Evolutionary conservation across 2,329 filamentous ascomycete species (phyloP).

Genomic region (Verticillium dahliae): DNA sequence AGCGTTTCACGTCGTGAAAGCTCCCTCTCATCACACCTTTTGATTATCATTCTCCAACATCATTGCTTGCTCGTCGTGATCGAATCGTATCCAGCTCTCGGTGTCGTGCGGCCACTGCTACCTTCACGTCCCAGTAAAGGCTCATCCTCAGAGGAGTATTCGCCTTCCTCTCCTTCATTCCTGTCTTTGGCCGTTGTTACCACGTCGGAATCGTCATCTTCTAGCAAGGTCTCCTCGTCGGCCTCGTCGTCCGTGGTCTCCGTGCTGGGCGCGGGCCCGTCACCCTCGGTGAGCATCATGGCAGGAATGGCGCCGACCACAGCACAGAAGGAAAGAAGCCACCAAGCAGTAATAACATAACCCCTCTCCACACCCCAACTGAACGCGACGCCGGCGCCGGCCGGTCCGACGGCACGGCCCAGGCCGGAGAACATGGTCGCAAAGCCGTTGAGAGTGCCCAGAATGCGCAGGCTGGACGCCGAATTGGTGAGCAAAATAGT

Average conservation of each 20-base stretch:
- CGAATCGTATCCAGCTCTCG: not conserved
- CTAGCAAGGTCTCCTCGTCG: constrained; percentile 17
- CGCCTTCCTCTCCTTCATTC: not conserved
- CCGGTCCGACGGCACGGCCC: constrained; percentile 74
- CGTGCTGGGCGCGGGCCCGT: constrained; percentile 47
- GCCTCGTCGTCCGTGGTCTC: constrained; percentile 26
- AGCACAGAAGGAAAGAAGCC: constrained; percentile 62
- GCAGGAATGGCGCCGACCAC: constrained; percentile 63
- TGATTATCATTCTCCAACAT: not conserved
- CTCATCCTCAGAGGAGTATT: not conserved
- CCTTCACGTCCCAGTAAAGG: not conserved
- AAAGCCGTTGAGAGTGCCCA: constrained; percentile 88
- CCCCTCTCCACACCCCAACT: constrained; percentile 68
- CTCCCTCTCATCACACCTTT: not conserved
- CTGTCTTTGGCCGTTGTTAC: constrained; percentile 1
- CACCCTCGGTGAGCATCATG: constrained; percentile 67
- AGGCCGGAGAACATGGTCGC: constrained; percentile 78
- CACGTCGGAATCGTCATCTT: constrained; percentile 7
- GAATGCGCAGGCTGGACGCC: constrained; percentile 72
- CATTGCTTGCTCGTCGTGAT: not conserved
- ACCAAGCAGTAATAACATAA: constrained; percentile 77
- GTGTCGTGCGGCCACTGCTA: not conserved
- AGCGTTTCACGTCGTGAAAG: not conserved
- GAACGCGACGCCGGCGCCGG: constrained; percentile 65
- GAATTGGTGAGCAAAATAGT: constrained; percentile 88